Percentiles rank a stretch among this genome's conserved stretches.
phyloP scores from a whole-genome alignment of 2,329 filamentous ascomycete species.

The Davidsoniella australis region DNA sequence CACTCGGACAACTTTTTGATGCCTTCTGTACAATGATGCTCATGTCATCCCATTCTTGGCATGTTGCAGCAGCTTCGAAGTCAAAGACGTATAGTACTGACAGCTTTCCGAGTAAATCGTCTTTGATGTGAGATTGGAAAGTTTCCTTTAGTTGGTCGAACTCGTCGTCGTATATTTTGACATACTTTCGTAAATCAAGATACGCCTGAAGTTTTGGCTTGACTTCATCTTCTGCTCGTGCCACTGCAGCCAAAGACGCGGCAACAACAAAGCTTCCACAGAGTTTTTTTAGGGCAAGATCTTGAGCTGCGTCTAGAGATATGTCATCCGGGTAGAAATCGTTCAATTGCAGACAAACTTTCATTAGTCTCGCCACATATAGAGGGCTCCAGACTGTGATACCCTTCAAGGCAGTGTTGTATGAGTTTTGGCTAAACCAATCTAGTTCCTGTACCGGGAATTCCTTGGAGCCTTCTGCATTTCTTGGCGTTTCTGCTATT shows the following conservation, averaged over 20 bases:
- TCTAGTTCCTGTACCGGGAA: slow-evolving; percentile 53
- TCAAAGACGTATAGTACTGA: slow-evolving; percentile 56
- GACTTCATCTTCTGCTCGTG: slow-evolving; percentile 30
- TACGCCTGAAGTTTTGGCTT: slow-evolving; percentile 44
- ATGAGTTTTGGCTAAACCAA: slow-evolving; percentile 72
- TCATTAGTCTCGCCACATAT: slow-evolving; percentile 38
- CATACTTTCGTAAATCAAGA: slow-evolving; percentile 39
- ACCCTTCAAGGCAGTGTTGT: slow-evolving; percentile 56
- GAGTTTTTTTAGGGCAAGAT: slow-evolving; percentile 41
- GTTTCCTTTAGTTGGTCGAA: slow-evolving; percentile 8
- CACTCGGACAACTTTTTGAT: slow-evolving; percentile 23
- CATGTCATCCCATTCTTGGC: slow-evolving; percentile 53
- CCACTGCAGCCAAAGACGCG: slow-evolving; percentile 32
- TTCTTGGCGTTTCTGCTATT: slow-evolving; percentile 23
- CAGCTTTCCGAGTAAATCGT: slow-evolving; percentile 44
- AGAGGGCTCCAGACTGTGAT: slow-evolving; percentile 35
- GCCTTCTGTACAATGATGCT: slow-evolving; percentile 39
- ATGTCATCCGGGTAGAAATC: slow-evolving; percentile 32
- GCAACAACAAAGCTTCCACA: slow-evolving; percentile 55
- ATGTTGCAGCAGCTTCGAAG: slow-evolving; percentile 54
- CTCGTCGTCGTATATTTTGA: slow-evolving; percentile 36
- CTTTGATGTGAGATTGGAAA: slow-evolving; percentile 6
- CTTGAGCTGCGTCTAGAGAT: slow-evolving; percentile 23
- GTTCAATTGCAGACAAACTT: slow-evolving; percentile 35
- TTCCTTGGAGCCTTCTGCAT: slow-evolving; percentile 25